These are phyloP conservation scores for Fusarium tuaranense DNA, from an alignment of 2,329 filamentous ascomycete genomes.

Conservation along the genomic window DNA sequence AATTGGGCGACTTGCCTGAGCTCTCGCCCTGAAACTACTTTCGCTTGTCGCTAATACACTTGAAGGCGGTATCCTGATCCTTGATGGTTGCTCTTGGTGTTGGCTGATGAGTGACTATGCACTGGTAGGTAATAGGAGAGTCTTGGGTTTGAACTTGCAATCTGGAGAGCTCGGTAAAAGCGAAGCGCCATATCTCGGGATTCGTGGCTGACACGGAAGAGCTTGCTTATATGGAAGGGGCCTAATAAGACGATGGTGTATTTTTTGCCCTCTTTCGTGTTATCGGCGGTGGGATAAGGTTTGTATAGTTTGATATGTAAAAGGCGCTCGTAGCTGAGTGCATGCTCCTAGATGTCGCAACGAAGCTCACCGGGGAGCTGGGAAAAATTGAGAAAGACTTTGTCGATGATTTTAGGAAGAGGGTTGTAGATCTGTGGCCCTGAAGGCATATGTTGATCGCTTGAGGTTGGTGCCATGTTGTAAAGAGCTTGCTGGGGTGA, in stretches of 20 bases:
- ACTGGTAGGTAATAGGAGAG: not conserved
- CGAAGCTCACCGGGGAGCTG: not conserved
- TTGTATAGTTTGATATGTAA: not conserved
- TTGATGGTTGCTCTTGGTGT: not conserved
- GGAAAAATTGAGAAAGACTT: not conserved
- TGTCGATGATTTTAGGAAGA: not conserved
- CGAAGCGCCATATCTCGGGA: not conserved
- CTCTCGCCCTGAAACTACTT: no score
- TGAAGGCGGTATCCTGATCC: not conserved
- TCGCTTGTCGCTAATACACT: not conserved
- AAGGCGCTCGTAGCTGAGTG: conserved; percentile 1
- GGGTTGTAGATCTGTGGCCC: not conserved
- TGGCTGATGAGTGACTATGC: not conserved
- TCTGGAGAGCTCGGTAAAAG: not conserved
- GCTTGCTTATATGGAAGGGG: not conserved
- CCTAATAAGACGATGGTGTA: not conserved
- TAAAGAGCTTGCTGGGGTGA: not conserved
- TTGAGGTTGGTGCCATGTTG: not conserved
- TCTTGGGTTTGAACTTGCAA: not conserved
- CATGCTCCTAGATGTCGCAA: not conserved
- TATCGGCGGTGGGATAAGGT: not conserved
- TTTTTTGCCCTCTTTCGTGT: not conserved
- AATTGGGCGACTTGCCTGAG: no score
- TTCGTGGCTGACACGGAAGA: not conserved
- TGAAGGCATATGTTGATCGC: not conserved